These are phyloP conservation scores for Metschnikowia aberdeeniae DNA, from an alignment of 805 yeast genomes.

Conservation along the genomic window DNA sequence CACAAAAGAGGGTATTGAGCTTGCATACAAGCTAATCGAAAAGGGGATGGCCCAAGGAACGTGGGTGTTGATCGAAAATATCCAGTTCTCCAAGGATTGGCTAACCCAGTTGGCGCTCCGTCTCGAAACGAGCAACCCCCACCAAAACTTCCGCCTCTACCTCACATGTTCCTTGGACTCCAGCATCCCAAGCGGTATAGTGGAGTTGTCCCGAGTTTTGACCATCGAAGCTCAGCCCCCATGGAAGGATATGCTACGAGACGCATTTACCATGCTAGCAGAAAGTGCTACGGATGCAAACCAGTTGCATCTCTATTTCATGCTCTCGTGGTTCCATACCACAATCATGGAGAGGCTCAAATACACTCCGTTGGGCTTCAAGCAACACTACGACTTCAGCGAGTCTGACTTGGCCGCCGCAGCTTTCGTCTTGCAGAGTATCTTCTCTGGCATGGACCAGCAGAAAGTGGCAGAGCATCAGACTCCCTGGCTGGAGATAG, in stretches of 20 bases:
- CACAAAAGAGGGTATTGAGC: slow-evolving; percentile 56
- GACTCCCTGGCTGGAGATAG: slow-evolving; percentile 54
- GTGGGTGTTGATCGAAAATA: slow-evolving; percentile 79
- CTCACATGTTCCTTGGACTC: slow-evolving; percentile 56
- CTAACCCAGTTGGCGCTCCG: slow-evolving; percentile 48
- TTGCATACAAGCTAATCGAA: slow-evolving; percentile 53
- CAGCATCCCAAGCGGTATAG: slow-evolving; percentile 50
- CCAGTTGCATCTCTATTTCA: slow-evolving; percentile 40
- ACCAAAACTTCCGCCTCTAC: slow-evolving; percentile 48
- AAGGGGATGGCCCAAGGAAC: slow-evolving; percentile 44
- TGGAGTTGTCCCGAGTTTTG: slow-evolving; percentile 52
- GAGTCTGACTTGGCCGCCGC: slow-evolving; percentile 65
- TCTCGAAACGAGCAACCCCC: slow-evolving; percentile 30
- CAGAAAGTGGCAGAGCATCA: slow-evolving; percentile 1
- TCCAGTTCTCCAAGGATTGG: slow-evolving; percentile 71
- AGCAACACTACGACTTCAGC: slow-evolving; percentile 60
- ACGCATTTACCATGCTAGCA: slow-evolving; percentile 25
- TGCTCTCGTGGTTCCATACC: slow-evolving; percentile 69
- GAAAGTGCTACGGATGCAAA: not conserved
- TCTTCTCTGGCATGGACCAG: slow-evolving; percentile 23
- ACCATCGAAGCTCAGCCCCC: slow-evolving; percentile 64
- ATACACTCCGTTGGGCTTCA: slow-evolving; percentile 61
- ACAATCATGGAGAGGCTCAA: slow-evolving; percentile 55
- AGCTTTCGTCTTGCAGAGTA: slow-evolving; percentile 37
- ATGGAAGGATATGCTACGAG: slow-evolving; percentile 44